Evolutionary conservation across 2,329 filamentous ascomycete species (phyloP).

Genomic region (Aspergillus quadrilineatus): DNA sequence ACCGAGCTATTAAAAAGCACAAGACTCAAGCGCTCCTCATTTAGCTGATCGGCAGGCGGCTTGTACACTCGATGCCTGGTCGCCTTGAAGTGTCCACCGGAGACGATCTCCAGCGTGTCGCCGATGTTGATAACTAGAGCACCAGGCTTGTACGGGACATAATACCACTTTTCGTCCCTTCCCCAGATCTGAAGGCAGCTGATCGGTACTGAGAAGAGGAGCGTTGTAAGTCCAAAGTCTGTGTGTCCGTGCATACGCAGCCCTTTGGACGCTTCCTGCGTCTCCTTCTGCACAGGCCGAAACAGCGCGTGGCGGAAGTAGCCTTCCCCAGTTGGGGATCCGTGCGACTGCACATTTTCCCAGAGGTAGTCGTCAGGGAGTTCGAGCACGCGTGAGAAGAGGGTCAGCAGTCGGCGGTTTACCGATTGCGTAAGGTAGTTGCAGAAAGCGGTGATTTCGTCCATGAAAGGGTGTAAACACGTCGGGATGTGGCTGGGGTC

Average conservation of each 20-base stretch:
- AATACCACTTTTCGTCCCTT: conserved; percentile 48
- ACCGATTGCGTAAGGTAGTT: conserved; percentile 52
- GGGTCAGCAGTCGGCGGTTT: conserved; percentile 43
- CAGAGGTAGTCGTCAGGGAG: conserved; percentile 48
- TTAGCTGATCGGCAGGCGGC: conserved; percentile 41
- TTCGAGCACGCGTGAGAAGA: conserved; percentile 48
- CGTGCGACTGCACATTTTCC: conserved; percentile 47
- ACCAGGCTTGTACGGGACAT: conserved; percentile 44
- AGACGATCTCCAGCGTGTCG: conserved; percentile 47
- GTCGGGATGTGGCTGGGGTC: conserved; percentile 42
- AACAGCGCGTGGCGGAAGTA: conserved; percentile 50
- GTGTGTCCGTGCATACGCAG: conserved; percentile 50
- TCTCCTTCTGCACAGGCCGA: conserved; percentile 37
- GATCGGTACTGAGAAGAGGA: conserved; percentile 50
- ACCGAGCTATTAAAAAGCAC: conserved; percentile 50
- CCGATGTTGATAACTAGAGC: conserved; percentile 54
- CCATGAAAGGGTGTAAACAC: conserved; percentile 53
- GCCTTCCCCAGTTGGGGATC: conserved; percentile 44
- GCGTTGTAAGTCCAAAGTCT: conserved; percentile 49
- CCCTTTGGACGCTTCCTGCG: conserved; percentile 36
- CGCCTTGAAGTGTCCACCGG: conserved; percentile 50
- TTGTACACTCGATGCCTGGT: conserved; percentile 47
- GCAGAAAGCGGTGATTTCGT: conserved; percentile 49
- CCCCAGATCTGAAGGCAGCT: conserved; percentile 50
- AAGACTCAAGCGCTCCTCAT: conserved; percentile 31